These are phyloP conservation scores for Hermanozyma aechmeae DNA, from an alignment of 805 yeast genomes.

Conservation along the genomic window DNA sequence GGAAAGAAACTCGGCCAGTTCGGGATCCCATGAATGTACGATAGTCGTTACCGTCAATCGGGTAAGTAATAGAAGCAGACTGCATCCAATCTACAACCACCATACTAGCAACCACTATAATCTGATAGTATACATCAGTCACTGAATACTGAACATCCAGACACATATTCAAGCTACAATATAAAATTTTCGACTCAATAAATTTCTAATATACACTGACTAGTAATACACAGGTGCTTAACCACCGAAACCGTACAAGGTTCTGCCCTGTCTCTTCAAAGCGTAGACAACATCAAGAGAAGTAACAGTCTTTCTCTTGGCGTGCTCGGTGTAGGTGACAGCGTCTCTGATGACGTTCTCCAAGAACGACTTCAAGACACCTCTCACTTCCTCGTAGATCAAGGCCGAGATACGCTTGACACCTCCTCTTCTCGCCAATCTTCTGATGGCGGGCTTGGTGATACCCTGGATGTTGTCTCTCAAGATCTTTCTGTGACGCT, in stretches of 20 bases:
- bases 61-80: too few relatives aligned
- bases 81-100: too few relatives aligned
- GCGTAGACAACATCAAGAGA: conserved; percentile 98
- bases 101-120: too few relatives aligned
- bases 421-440: conserved; percentile 99
- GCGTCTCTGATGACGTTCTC: conserved; percentile 98
- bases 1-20: conserved; percentile 15
- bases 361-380: conserved; percentile 89
- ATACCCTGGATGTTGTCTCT: conserved; percentile 99
- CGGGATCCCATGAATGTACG: neutral
- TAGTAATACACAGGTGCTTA: too few relatives aligned
- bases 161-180: too few relatives aligned
- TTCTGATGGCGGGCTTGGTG: conserved; percentile 99
- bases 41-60: too few relatives aligned
- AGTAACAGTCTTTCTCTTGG: conserved; percentile 99
- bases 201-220: too few relatives aligned
- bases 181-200: too few relatives aligned
- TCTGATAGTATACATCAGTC: too few relatives aligned
- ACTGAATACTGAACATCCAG: too few relatives aligned
- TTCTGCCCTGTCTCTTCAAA: conserved; percentile 99
- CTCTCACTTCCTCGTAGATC: conserved; percentile 98
- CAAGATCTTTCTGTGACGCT: conserved; percentile 98
- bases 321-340: conserved; percentile 99
- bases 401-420: conserved; percentile 99
- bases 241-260: conserved; percentile 99